A percentile compares a stretch with the other conserved stretches of the same genome.
Evolutionary conservation across 192 early-diverging fungal genomes (phyloP).

Genomic region (Chytriomyces sp.): DNA sequence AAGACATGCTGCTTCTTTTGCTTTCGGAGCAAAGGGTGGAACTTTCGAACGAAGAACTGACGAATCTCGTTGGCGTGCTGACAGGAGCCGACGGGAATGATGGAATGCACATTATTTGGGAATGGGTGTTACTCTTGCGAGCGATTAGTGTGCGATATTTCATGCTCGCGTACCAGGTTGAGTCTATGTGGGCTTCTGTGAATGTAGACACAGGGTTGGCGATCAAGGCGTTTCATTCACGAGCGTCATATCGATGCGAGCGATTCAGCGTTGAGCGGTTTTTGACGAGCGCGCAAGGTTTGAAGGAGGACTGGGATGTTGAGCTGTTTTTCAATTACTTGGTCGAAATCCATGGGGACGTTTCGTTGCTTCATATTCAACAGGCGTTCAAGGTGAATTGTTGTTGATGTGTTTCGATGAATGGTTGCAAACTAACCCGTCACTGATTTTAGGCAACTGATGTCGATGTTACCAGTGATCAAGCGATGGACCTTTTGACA

Average conservation of each 20-base stretch:
- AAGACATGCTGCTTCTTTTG: background rate
- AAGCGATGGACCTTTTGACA: background rate
- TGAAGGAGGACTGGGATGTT: constrained; percentile 21
- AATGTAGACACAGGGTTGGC: constrained; percentile 5
- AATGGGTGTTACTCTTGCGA: constrained; percentile 19
- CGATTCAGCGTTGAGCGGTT: constrained; percentile 19
- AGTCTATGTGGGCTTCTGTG: constrained; percentile 21
- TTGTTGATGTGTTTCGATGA: background rate
- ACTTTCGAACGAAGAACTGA: constrained; percentile 24
- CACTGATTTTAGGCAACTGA: background rate
- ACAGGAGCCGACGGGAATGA: constrained; percentile 21
- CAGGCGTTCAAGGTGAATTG: constrained; percentile 12
- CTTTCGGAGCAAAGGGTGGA: constrained; percentile 22
- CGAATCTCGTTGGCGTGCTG: constrained; percentile 21
- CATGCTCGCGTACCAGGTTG: constrained; percentile 1
- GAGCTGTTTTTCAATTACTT: background rate
- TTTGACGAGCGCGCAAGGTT: background rate
- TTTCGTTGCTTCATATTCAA: constrained; percentile 2
- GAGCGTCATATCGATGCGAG: background rate
- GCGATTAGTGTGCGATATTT: constrained; percentile 17
- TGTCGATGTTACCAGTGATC: constrained; percentile 15
- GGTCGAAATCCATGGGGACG: constrained; percentile 12
- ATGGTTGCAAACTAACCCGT: background rate
- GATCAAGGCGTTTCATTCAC: constrained; percentile 16
- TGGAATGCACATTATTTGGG: constrained; percentile 6